phyloP scores from a whole-genome alignment of 257 asterid species.

The Gynochthodes officinalis region DNA sequence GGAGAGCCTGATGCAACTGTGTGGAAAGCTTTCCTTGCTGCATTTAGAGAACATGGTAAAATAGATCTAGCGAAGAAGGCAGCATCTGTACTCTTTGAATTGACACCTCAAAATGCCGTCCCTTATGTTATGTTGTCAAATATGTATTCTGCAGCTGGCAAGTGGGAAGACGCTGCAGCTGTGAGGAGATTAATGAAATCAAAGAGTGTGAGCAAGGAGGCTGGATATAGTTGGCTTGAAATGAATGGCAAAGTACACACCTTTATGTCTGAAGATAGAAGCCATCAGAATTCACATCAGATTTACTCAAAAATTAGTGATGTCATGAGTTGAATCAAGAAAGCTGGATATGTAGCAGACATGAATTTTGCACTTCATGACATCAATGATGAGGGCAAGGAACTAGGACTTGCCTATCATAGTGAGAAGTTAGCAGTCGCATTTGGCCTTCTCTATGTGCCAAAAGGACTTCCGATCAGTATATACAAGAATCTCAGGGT shows the following conservation, averaged over 20 bases:
- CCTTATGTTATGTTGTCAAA: constrained; percentile 73
- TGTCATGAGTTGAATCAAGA: constrained; percentile 41
- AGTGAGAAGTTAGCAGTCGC: constrained; percentile 86
- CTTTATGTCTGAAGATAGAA: constrained; percentile 62
- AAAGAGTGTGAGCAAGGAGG: constrained; percentile 52
- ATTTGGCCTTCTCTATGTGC: constrained; percentile 48
- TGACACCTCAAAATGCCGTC: constrained; percentile 67
- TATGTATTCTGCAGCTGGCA: constrained; percentile 55
- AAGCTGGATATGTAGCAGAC: constrained; percentile 70
- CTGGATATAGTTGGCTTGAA: constrained; percentile 77
- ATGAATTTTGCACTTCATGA: constrained; percentile 62
- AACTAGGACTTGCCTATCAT: constrained; percentile 51
- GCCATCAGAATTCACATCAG: constrained; percentile 39
- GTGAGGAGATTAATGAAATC: constrained; percentile 56
- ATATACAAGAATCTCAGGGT: no score
- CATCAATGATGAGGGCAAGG: constrained; percentile 61
- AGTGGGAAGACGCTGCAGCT: constrained; percentile 70
- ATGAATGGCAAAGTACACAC: constrained; percentile 41
- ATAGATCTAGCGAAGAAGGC: constrained; percentile 62
- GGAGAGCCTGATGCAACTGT: constrained; percentile 55
- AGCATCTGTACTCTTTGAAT: constrained; percentile 47
- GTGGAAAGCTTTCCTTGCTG: constrained; percentile 82
- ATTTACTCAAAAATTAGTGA: constrained; percentile 51
- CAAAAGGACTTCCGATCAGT: constrained; percentile 49
- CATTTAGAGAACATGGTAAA: constrained; percentile 60